Conservation (phyloP, 1,139 yeast species). For the Tardiomyces blankii region DNA sequence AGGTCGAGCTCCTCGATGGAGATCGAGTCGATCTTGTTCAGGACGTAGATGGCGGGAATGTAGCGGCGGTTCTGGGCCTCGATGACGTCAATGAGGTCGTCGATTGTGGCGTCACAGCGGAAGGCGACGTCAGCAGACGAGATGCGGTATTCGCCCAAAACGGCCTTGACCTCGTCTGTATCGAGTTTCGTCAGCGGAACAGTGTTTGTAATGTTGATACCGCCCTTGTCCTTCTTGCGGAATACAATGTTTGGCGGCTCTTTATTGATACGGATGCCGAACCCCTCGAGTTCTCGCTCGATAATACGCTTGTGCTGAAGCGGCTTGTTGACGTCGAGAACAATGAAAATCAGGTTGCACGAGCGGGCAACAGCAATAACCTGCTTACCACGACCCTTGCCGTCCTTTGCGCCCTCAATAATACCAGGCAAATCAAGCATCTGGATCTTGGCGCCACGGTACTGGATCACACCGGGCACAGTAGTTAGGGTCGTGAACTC, state of each 20-base stretch:
- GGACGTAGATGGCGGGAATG: constrained; percentile 88
- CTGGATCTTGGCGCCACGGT: constrained; percentile 95
- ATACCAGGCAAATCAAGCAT: constrained; percentile 98
- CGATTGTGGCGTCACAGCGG: constrained; percentile 96
- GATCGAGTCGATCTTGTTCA: constrained; percentile 91
- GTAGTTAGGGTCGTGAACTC: constrained; percentile 97
- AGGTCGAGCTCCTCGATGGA: constrained; percentile 88
- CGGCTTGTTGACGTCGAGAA: constrained; percentile 92
- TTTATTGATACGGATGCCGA: constrained; percentile 89
- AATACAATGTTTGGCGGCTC: constrained; percentile 86
- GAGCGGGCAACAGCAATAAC: constrained; percentile 98
- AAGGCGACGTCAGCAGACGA: constrained; percentile 96
- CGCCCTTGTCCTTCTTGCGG: constrained; percentile 92
- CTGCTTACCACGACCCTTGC: constrained; percentile 98
- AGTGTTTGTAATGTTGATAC: constrained; percentile 85
- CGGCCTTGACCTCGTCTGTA: constrained; percentile 89
- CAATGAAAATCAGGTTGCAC: constrained; percentile 84
- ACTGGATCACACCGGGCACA: constrained; percentile 92
- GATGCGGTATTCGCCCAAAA: constrained; percentile 87
- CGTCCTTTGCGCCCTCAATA: constrained; percentile 98
- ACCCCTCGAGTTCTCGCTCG: constrained; percentile 92
- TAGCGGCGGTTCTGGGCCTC: constrained; percentile 85
- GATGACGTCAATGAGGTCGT: constrained; percentile 86
- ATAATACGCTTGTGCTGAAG: constrained; percentile 86
- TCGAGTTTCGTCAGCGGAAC: constrained; percentile 87